Percentiles rank a stretch among this genome's conserved stretches.
Conservation (phyloP, 148 eudicot genomes). For the Camellia japonica region DNA sequence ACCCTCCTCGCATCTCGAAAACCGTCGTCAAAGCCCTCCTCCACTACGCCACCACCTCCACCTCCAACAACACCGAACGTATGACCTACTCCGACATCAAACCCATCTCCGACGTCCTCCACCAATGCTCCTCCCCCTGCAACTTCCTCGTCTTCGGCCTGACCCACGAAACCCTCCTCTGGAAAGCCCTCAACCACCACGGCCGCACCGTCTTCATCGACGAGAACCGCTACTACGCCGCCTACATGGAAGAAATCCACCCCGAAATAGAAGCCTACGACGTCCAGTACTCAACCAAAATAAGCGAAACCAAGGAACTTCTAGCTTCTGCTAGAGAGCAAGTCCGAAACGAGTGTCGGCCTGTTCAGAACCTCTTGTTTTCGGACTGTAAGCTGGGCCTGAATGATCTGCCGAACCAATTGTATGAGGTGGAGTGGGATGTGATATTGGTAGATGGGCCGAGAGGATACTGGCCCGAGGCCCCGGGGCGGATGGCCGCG, state of each 20-base stretch:
- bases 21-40: slow-evolving; percentile 58
- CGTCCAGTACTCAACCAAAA: slow-evolving; percentile 65
- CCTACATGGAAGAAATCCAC: slow-evolving; percentile 64
- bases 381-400: slow-evolving; percentile 71
- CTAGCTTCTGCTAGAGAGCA: slow-evolving; percentile 46
- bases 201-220: slow-evolving; percentile 77
- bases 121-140: slow-evolving; percentile 58
- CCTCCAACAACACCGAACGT: slow-evolving; percentile 53
- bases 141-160: slow-evolving; percentile 73
- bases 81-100: slow-evolving; percentile 61
- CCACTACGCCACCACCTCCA: slow-evolving; percentile 68
- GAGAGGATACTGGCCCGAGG: slow-evolving; percentile 71
- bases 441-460: slow-evolving; percentile 74
- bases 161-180: slow-evolving; percentile 69
- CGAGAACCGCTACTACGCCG: slow-evolving; percentile 74
- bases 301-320: slow-evolving; percentile 47
- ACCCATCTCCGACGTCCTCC: slow-evolving; percentile 48
- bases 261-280: slow-evolving; percentile 76
- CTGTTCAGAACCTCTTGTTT: slow-evolving; percentile 68
- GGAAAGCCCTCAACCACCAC: slow-evolving; percentile 65
- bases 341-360: slow-evolving; percentile 58
- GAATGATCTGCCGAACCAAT: slow-evolving; percentile 72
- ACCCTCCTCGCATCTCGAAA: slow-evolving; percentile 13
- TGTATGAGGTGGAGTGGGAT: slow-evolving; percentile 76
- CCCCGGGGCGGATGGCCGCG: slow-evolving; percentile 71